phyloP scores from a whole-genome alignment of 495 filamentous ascomycete species.

The Hamigera avellanea region DNA sequence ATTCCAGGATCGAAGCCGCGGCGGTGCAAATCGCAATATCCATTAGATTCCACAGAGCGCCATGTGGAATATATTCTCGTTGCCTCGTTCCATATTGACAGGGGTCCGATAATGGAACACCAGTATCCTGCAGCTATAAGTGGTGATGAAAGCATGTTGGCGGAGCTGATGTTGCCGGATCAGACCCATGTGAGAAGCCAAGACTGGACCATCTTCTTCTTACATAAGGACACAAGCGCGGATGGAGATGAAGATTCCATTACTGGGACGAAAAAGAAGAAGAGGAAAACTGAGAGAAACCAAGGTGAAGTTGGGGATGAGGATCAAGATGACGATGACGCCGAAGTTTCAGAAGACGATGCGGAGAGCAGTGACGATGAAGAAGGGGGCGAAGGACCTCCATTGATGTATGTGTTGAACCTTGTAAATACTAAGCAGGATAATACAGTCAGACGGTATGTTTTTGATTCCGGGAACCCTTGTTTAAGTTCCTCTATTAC shows the following conservation, averaged over 20 bases:
- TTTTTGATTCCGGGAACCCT: neutral
- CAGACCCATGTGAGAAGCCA: constrained; percentile 90
- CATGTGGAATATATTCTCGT: constrained; percentile 99
- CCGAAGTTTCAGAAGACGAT: constrained; percentile 29
- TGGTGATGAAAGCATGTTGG: constrained; percentile 95
- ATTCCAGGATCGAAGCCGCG: constrained; percentile 31
- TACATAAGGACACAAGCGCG: constrained; percentile 84
- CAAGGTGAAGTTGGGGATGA: constrained; percentile 28
- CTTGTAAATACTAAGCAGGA: constrained; percentile 97
- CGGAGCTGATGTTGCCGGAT: constrained; percentile 97
- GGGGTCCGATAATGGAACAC: constrained; percentile 95
- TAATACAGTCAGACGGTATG: constrained; percentile 68
- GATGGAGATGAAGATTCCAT: constrained; percentile 60
- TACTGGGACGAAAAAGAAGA: constrained; percentile 43
- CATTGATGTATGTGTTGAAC: constrained; percentile 96
- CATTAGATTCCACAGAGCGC: constrained; percentile 62
- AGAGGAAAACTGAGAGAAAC: constrained; percentile 33
- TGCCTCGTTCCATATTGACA: constrained; percentile 92
- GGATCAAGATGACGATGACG: constrained; percentile 16
- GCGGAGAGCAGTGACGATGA: constrained; percentile 44
- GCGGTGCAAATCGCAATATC: constrained; percentile 73
- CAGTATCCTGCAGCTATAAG: constrained; percentile 91
- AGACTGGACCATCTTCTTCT: constrained; percentile 98
- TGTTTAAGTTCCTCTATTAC: neutral
- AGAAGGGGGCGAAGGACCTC: constrained; percentile 60